Evolutionary conservation across 2,329 filamentous ascomycete genomes (phyloP).

Genomic region (Ramularia collo-cygni): DNA sequence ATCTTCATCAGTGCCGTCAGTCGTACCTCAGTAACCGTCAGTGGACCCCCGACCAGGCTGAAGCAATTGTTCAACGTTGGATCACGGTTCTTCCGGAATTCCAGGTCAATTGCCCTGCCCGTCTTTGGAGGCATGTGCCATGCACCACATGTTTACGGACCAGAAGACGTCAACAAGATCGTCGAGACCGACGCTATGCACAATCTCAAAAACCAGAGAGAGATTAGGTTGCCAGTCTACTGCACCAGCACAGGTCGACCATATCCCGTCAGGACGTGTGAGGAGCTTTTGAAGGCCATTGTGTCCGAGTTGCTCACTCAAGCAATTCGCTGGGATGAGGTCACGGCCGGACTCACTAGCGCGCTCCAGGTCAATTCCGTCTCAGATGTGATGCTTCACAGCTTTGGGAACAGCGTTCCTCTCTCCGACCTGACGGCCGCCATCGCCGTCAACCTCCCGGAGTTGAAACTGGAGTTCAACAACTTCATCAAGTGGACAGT

Average conservation of each 20-base stretch:
- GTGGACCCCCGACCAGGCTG: conserved; percentile 27
- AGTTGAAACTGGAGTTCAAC: not conserved
- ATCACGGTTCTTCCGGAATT: conserved; percentile 19
- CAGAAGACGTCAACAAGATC: conserved; percentile 24
- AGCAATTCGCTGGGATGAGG: conserved; percentile 24
- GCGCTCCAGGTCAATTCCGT: not conserved
- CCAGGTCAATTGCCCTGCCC: conserved; percentile 20
- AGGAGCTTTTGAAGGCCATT: conserved; percentile 16
- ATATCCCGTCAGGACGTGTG: conserved; percentile 21
- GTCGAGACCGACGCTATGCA: conserved; percentile 13
- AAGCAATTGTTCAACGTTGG: conserved; percentile 22
- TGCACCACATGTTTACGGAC: conserved; percentile 25
- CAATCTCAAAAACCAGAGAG: conserved; percentile 1
- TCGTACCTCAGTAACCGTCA: conserved; percentile 25
- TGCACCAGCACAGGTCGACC: conserved; percentile 29
- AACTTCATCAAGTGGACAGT: conserved; percentile 11
- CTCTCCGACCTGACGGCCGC: conserved; percentile 17
- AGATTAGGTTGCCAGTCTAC: conserved; percentile 24
- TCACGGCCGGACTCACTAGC: conserved; percentile 20
- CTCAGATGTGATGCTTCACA: conserved; percentile 8
- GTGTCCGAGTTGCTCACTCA: conserved; percentile 21
- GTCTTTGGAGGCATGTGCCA: conserved; percentile 28
- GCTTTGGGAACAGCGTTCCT: conserved; percentile 20
- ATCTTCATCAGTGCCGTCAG: conserved; percentile 26
- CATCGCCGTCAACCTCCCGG: conserved; percentile 6